Conservation (phyloP, 148 eudicot species). For the Dysphania ambrosioides region DNA sequence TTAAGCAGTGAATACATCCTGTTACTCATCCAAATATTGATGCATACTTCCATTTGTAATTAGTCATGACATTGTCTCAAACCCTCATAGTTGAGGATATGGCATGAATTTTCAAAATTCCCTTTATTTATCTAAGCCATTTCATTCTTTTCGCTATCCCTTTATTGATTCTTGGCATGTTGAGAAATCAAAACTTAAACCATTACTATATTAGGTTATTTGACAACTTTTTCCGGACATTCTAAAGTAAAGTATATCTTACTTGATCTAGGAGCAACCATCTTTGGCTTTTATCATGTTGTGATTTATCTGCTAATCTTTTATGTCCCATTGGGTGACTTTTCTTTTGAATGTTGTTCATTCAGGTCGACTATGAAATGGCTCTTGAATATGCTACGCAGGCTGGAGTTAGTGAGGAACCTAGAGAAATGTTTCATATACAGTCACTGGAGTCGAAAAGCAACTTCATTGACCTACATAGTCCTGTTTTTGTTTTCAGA, state of each 20-base stretch:
- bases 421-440: constrained; percentile 63
- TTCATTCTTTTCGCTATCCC: background rate
- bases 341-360: background rate
- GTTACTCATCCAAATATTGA: background rate
- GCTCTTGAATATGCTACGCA: constrained; percentile 95
- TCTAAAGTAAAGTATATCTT: background rate
- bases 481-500: constrained; percentile 77
- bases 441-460: constrained; percentile 49
- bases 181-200: background rate
- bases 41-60: background rate
- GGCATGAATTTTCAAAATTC: background rate
- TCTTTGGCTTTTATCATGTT: background rate
- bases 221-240: background rate
- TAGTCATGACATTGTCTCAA: background rate
- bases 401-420: constrained; percentile 84
- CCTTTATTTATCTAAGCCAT: background rate
- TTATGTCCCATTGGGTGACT: background rate
- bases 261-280: background rate
- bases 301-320: background rate
- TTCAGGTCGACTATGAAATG: constrained; percentile 95
- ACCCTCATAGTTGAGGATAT: background rate
- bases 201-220: background rate
- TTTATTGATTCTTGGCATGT: background rate
- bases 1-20: background rate
- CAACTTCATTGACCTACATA: constrained; percentile 52